Evolutionary conservation across 441 rosid genomes (phyloP).

Genomic region (Adansonia gregorii): DNA sequence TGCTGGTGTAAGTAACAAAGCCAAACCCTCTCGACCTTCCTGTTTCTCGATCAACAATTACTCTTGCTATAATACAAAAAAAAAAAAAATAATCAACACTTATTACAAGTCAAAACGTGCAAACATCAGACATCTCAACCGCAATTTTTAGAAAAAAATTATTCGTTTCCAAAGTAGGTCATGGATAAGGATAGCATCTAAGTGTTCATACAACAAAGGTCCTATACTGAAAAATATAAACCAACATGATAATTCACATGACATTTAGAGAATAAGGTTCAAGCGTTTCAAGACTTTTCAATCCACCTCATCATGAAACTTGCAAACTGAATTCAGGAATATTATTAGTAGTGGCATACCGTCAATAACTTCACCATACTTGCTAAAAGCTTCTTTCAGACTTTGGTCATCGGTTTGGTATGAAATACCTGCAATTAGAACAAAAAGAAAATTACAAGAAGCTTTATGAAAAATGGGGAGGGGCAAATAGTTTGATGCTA

Average conservation of each 20-base stretch:
- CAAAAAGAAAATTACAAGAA: not conserved
- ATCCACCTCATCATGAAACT: not conserved
- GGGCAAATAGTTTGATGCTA: not conserved
- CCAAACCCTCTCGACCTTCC: constrained; percentile 97
- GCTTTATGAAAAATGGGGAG: constrained; percentile 14
- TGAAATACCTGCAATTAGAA: constrained; percentile 59
- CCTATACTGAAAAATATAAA: not conserved
- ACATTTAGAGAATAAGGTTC: not conserved
- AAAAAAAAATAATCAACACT: constrained; percentile 22
- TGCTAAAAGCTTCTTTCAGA: constrained; percentile 66
- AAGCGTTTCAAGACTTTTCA: not conserved
- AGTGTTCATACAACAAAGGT: not conserved
- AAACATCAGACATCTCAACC: not conserved
- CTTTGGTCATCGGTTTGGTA: constrained; percentile 66
- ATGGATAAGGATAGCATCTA: not conserved
- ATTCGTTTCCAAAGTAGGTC: not conserved
- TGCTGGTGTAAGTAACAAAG: constrained; percentile 66
- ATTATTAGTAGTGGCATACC: constrained; percentile 39
- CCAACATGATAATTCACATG: not conserved
- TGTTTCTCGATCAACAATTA: constrained; percentile 86
- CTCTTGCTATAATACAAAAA: constrained; percentile 55
- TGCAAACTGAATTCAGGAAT: not conserved
- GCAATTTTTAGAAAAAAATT: not conserved
- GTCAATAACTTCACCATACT: constrained; percentile 82
- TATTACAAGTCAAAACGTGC: not conserved